Conservation (phyloP, 768 basidiomycete genomes). For the Tricholoma flavovirens region DNA sequence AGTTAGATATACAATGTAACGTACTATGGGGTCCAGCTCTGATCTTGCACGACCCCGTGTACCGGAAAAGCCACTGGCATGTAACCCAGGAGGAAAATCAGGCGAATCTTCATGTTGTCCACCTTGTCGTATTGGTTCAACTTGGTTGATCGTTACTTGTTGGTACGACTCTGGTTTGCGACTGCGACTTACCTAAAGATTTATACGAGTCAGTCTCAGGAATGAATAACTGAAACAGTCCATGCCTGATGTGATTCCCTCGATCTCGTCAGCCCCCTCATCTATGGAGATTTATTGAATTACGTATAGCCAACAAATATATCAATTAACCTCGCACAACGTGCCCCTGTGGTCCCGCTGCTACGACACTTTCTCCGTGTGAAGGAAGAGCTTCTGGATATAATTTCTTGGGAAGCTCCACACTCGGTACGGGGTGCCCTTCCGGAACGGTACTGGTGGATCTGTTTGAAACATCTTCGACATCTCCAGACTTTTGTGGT, state of each 20-base stretch:
- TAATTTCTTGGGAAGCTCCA: conserved; percentile 46
- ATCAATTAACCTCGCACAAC: conserved; percentile 1
- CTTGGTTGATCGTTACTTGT: not conserved
- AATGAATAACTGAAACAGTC: not conserved
- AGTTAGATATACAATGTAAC: not conserved
- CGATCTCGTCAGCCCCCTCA: not conserved
- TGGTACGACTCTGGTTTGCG: not conserved
- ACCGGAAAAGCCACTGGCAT: not conserved
- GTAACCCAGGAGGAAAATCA: not conserved
- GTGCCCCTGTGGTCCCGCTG: conserved; percentile 9
- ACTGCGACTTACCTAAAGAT: not conserved
- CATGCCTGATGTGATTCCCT: not conserved
- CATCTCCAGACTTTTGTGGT: not conserved
- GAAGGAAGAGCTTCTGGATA: conserved; percentile 10
- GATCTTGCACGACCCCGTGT: not conserved
- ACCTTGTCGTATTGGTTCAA: not conserved
- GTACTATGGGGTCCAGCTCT: not conserved
- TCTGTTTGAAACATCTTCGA: conserved; percentile 11
- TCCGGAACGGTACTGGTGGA: conserved; percentile 46
- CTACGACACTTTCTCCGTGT: conserved; percentile 9
- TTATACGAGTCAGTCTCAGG: not conserved
- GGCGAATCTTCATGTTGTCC: not conserved
- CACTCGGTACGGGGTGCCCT: conserved; percentile 33
- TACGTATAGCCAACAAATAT: not conserved
- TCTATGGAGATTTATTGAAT: not conserved